phyloP scores from a whole-genome alignment of 768 basidiomycete species.

The Leccinum sublutescens region DNA sequence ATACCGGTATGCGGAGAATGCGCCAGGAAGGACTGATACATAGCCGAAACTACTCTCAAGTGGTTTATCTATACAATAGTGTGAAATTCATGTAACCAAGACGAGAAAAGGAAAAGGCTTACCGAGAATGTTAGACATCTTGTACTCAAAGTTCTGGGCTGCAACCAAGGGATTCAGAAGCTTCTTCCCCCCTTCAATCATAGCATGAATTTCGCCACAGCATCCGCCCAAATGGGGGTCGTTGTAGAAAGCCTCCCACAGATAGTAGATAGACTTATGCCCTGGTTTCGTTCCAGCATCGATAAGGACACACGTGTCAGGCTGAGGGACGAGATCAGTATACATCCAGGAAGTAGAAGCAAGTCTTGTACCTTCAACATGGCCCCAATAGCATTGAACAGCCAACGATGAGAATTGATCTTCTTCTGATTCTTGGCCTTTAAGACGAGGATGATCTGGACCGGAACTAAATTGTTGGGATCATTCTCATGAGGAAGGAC shows the following conservation, averaged over 20 bases:
- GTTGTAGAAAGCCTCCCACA: constrained; percentile 92
- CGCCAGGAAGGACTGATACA: constrained; percentile 92
- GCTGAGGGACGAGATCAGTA: constrained; percentile 44
- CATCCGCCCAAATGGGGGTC: constrained; percentile 78
- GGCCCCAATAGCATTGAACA: constrained; percentile 90
- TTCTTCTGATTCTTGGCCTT: constrained; percentile 97
- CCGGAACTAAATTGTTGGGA: constrained; percentile 88
- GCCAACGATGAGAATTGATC: constrained; percentile 94
- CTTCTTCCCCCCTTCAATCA: constrained; percentile 92
- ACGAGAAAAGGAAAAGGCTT: constrained; percentile 13
- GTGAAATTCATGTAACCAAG: constrained; percentile 11
- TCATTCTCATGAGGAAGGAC: constrained; percentile 89
- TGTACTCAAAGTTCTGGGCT: constrained; percentile 97
- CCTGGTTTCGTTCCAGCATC: constrained; percentile 98
- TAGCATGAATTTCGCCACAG: constrained; percentile 95
- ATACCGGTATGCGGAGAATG: constrained; percentile 95
- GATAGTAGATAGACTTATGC: constrained; percentile 92
- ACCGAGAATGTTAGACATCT: constrained; percentile 97
- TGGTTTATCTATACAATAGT: constrained; percentile 66
- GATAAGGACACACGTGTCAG: constrained; percentile 88
- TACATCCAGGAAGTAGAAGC: constrained; percentile 13
- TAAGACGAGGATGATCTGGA: constrained; percentile 86
- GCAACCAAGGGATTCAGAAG: constrained; percentile 90
- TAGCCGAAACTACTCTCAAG: constrained; percentile 95
- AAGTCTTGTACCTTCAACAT: constrained; percentile 58